Percentiles rank a stretch among this genome's conserved stretches.
These are phyloP conservation scores for Biscogniauxia sp. DNA, from an alignment of 2,329 filamentous ascomycete genomes.

Conservation along the genomic window DNA sequence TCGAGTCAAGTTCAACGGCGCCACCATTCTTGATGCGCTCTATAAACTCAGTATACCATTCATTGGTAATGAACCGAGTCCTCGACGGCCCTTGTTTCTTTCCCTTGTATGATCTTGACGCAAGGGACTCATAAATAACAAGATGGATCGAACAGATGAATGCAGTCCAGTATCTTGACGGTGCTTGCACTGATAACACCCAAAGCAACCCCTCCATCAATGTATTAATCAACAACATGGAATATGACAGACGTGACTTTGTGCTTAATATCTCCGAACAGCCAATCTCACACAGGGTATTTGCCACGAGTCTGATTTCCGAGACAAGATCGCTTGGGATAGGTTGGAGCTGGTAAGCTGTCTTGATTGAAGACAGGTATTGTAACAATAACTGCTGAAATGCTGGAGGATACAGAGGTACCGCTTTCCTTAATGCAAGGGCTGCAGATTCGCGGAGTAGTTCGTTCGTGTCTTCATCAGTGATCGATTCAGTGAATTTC, in stretches of 20 bases:
- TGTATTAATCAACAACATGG: conserved; percentile 37
- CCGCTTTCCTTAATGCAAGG: conserved; percentile 24
- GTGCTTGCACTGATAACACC: conserved; percentile 20
- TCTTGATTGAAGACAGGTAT: conserved; percentile 26
- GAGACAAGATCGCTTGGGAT: conserved; percentile 14
- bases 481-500: conserved; percentile 11
- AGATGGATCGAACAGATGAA: conserved; percentile 31
- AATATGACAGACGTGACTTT: conserved; percentile 37
- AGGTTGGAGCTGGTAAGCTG: conserved; percentile 20
- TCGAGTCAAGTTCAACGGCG: conserved; percentile 14
- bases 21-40: conserved; percentile 11
- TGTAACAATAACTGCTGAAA: conserved; percentile 30
- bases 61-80: conserved; percentile 16
- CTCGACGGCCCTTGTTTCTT: neutral
- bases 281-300: conserved; percentile 47
- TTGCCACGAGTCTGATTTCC: conserved; percentile 37
- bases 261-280: conserved; percentile 41
- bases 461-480: conserved; percentile 11
- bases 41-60: conserved; percentile 17
- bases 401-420: conserved; percentile 29
- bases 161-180: conserved; percentile 23
- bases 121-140: conserved; percentile 18
- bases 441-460: conserved; percentile 27
- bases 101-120: conserved; percentile 4
- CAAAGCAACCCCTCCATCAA: conserved; percentile 28